phyloP scores from a whole-genome alignment of 306 rosid genomes.

The Calophaca sinica region DNA sequence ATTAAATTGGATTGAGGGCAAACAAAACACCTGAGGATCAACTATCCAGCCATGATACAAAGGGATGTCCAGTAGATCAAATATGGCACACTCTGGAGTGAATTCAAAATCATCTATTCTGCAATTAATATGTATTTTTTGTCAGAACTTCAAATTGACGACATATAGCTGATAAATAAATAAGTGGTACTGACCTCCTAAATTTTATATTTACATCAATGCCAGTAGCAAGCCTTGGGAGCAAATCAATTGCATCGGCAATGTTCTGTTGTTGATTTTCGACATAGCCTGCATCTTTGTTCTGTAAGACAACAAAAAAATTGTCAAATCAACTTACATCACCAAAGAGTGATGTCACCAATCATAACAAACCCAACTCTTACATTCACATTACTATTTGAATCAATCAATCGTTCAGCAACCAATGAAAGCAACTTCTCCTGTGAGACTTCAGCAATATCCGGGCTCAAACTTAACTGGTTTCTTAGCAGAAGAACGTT shows the following conservation, averaged over 20 bases:
- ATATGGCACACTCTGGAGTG: conserved; percentile 97
- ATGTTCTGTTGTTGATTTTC: conserved; percentile 96
- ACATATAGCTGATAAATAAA: conserved; percentile 33
- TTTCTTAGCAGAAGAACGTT: conserved; percentile 86
- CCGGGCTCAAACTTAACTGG: conserved; percentile 79
- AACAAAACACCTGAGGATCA: conserved; percentile 79
- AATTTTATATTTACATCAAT: conserved; percentile 96
- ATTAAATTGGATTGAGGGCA: conserved; percentile 29
- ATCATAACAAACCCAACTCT: conserved; percentile 37
- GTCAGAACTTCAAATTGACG: conserved; percentile 46
- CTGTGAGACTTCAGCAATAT: conserved; percentile 87
- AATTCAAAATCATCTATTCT: conserved; percentile 95
- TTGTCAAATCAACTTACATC: conserved; percentile 38
- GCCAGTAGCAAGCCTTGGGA: conserved; percentile 98
- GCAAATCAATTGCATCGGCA: conserved; percentile 96
- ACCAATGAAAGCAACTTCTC: conserved; percentile 91
- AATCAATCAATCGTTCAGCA: conserved; percentile 89
- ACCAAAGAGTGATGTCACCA: conserved; percentile 32
- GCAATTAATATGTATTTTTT: conserved; percentile 50
- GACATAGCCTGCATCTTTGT: conserved; percentile 87
- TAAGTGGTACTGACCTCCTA: conserved; percentile 65
- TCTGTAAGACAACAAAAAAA: conserved; percentile 55
- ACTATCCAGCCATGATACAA: conserved; percentile 99
- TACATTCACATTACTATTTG: conserved; percentile 85
- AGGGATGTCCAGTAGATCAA: conserved; percentile 96